Base-by-base conservation (phyloP, 805 yeast genomes). In the Kazachstania africana region DNA sequence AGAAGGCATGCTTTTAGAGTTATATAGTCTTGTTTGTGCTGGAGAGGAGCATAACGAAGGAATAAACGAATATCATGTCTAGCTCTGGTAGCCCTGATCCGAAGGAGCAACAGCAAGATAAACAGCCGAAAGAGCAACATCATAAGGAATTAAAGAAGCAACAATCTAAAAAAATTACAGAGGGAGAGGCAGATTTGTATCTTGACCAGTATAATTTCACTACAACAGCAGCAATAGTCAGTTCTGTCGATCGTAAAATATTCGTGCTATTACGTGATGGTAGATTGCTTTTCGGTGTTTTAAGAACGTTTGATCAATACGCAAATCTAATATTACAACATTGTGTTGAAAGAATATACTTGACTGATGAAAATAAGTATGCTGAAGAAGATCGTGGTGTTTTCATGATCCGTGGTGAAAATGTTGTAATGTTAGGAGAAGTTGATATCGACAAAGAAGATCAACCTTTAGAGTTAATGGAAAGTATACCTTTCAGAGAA, bases 291-390 rank as follows among this genome's bases (percentile, higher is more conserved):
- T 77, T 82, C 50, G 98, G 98, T 12, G 80, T 87, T 16, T 65
- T 91, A 43, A 71, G 98, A 56, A 84, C 96, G 2, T 91, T 88
- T 57, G 98, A 91, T 60, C 96, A 88, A 57, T 91, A 78, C 55
- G 80, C 94, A 37, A 88, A 88, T 59, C 65, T 91, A 48, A 94
- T 91, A 24, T 64, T 91, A 39, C 97, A 91, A 58, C 94, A 87
- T 53, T 75, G 95, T 12, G 63, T 75, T 29, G 97, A 91, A 55
- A 72, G 95, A 55, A 72, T 85, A 45, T 81, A 81, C 51, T 63
- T 78, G 41, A 53, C 65, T 12, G 72, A 66, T 12, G 59, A 62
- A 28, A 62, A 60, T 25, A 37, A 68, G 39, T 88, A 75, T 50
- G 94, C 81, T 6, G 95, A 88, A 53, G 63, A 62, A n/a, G 65